Conservation (phyloP, 2,329 filamentous ascomycete genomes). For the Fusarium nematophilum region DNA sequence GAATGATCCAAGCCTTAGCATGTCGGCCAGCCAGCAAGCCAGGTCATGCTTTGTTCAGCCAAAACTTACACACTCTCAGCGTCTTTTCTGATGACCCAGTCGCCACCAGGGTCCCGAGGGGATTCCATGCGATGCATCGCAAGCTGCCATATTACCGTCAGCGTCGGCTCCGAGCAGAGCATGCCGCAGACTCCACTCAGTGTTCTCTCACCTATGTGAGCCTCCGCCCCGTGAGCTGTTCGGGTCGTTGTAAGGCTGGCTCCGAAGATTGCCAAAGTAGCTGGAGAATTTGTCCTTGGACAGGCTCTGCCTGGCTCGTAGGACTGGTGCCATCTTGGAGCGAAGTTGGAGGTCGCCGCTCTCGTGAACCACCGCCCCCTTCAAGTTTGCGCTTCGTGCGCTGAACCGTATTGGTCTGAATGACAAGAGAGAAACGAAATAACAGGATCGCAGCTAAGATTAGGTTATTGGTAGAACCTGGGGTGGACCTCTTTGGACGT, state of each 20-base stretch:
- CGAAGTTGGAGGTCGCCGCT: not conserved
- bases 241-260: conserved; percentile 76
- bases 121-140: conserved; percentile 89
- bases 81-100: conserved; percentile 79
- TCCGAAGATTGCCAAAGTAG: conserved; percentile 75
- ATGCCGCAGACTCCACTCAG: conserved; percentile 20
- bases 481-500: too few species aligned
- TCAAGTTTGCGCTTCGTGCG: conserved; percentile 4
- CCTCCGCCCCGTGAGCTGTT: conserved; percentile 63
- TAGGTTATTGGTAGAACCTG: too few species aligned
- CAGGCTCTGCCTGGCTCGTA: conserved; percentile 64
- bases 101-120: conserved; percentile 83
- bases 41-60: not conserved
- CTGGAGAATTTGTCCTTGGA: conserved; percentile 76
- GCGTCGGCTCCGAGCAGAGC: conserved; percentile 7
- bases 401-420: not conserved
- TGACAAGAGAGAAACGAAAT: not conserved
- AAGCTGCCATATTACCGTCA: conserved; percentile 61
- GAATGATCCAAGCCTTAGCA: not conserved
- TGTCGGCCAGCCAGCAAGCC: too few species aligned
- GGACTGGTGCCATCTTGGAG: conserved; percentile 54
- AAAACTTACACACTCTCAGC: conserved; percentile 75
- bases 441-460: too few species aligned
- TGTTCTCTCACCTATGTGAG: conserved; percentile 65
- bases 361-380: not conserved